phyloP scores from a whole-genome alignment of 495 filamentous ascomycete species.

The Apiosordaria backusii region DNA sequence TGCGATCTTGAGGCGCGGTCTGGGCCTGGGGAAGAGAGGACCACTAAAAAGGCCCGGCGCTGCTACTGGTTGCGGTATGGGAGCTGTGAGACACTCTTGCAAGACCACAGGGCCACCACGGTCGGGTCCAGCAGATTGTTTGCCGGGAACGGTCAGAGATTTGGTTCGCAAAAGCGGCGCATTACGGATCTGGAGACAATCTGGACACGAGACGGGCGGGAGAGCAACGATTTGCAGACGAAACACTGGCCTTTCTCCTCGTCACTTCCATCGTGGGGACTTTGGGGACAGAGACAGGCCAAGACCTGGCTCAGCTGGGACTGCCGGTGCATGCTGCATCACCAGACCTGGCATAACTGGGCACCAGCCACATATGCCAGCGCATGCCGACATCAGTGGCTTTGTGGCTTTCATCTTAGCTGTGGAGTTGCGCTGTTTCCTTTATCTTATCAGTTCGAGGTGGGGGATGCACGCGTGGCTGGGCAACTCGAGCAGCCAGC shows the following conservation, averaged over 20 bases:
- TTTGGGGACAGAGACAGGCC: neutral
- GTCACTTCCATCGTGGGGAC: neutral
- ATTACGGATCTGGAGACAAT: conserved; percentile 2
- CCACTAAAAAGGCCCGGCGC: conserved; percentile 8
- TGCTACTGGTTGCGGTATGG: conserved; percentile 11
- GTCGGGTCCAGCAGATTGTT: conserved; percentile 2
- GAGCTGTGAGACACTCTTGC: conserved; percentile 17
- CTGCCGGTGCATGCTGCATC: neutral
- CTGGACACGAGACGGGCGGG: neutral
- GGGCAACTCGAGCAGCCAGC: neutral
- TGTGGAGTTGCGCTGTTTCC: neutral
- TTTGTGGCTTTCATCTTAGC: neutral
- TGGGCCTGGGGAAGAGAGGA: conserved; percentile 15
- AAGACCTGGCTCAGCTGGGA: neutral
- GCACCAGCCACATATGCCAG: neutral
- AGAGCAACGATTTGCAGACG: conserved; percentile 5
- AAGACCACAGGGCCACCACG: conserved; percentile 10
- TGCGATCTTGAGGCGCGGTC: conserved; percentile 17
- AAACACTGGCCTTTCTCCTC: conserved; percentile 2
- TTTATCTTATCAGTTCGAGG: conserved; percentile 3
- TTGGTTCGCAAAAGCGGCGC: conserved; percentile 11
- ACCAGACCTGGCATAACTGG: neutral
- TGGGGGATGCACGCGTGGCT: conserved; percentile 1
- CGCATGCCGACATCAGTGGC: neutral
- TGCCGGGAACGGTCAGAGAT: conserved; percentile 10